phyloP scores from a whole-genome alignment of 2,329 filamentous ascomycete species.

The Malbranchea cinnamomea region DNA sequence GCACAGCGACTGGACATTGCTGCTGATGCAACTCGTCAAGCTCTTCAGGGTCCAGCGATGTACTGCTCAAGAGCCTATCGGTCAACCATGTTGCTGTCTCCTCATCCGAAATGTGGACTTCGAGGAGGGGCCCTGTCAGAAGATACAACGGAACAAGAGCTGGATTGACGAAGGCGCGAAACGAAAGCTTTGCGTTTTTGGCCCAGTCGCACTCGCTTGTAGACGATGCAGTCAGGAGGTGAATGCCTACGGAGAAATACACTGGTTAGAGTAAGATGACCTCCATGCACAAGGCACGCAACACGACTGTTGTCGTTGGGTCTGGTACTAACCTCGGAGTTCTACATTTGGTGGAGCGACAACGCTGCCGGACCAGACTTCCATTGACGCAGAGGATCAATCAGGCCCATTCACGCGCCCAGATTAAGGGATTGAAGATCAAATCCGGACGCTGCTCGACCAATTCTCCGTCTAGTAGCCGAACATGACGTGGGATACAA shows the following conservation, averaged over 20 bases:
- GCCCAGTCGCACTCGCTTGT: slow-evolving; percentile 20
- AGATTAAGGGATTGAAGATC: no score
- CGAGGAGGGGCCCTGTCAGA: slow-evolving; percentile 25
- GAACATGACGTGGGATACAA: no score
- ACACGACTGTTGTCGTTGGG: no score
- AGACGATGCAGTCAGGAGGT: slow-evolving; percentile 20
- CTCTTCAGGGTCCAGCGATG: slow-evolving; percentile 22
- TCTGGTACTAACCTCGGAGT: no score
- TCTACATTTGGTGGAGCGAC: no score
- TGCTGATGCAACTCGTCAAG: slow-evolving; percentile 12
- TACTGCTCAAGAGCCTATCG: slow-evolving; percentile 19
- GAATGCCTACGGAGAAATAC: slow-evolving; percentile 7
- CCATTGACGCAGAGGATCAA: no score
- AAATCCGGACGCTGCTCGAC: no score
- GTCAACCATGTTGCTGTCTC: slow-evolving; percentile 25
- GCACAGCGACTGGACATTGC: slow-evolving; percentile 26
- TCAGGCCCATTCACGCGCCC: no score
- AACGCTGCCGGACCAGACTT: no score
- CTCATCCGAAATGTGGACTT: slow-evolving; percentile 21
- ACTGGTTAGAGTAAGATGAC: no score
- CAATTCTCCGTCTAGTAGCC: no score
- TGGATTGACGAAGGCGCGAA: slow-evolving; percentile 25
- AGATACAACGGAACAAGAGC: slow-evolving; percentile 26
- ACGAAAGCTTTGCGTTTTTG: slow-evolving; percentile 18
- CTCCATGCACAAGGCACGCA: no score